Evolutionary conservation across 2,329 filamentous ascomycete species (phyloP).

Genomic region (Harringtonia aguacate): DNA sequence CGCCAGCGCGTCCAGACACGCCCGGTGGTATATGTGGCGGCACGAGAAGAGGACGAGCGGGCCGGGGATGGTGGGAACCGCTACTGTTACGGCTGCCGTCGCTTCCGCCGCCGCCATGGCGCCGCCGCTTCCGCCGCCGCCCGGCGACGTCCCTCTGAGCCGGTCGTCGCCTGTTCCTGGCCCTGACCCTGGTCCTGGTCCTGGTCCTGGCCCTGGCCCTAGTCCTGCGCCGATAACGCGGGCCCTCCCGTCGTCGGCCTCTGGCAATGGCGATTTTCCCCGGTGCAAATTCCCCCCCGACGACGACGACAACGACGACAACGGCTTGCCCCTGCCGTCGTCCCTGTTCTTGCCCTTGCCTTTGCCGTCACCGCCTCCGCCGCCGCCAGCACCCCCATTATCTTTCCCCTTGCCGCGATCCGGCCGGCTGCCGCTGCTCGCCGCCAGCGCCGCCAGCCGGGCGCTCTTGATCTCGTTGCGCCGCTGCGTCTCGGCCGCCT

Average conservation of each 20-base stretch:
- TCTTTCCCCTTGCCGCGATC: slow-evolving; percentile 28
- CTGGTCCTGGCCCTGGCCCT: too few species aligned
- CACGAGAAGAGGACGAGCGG: slow-evolving; percentile 59
- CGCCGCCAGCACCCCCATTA: slow-evolving; percentile 7
- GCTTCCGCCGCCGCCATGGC: slow-evolving; percentile 16
- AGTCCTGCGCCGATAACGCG: too few species aligned
- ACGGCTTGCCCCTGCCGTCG: slow-evolving; percentile 34
- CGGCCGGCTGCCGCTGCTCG: slow-evolving; percentile 14
- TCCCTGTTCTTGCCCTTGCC: slow-evolving; percentile 34
- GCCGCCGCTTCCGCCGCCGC: too few species aligned
- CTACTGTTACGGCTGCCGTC: not conserved
- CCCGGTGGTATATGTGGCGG: slow-evolving; percentile 59
- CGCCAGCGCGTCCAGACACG: slow-evolving; percentile 54
- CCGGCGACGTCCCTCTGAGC: too few species aligned
- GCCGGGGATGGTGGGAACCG: slow-evolving; percentile 36
- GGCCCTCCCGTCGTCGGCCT: too few species aligned
- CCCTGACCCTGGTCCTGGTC: too few species aligned
- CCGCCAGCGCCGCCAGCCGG: slow-evolving; percentile 4
- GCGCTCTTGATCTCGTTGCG: slow-evolving; percentile 20
- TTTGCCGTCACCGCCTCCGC: slow-evolving; percentile 15
- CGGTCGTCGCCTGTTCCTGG: too few species aligned
- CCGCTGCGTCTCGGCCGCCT: slow-evolving; percentile 33
- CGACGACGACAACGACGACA: too few species aligned
- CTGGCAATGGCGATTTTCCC: too few species aligned
- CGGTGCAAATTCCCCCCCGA: too few species aligned